Evolutionary conservation across 495 filamentous ascomycete genomes (phyloP).

Genomic region (Penicillium herquei): DNA sequence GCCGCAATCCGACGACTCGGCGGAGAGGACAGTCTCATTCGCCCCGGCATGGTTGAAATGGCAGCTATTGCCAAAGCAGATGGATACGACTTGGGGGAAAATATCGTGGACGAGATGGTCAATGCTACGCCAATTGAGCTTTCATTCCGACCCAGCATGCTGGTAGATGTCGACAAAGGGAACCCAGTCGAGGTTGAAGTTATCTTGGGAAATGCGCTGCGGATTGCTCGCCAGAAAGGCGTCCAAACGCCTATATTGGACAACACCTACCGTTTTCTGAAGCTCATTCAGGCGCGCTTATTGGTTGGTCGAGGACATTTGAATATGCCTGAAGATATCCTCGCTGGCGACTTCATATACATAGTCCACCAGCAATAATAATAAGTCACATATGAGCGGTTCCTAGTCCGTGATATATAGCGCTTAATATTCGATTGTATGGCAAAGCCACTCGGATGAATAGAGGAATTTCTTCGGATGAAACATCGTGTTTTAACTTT

Average conservation of each 20-base stretch:
- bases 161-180: slow-evolving; percentile 15
- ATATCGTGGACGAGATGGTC: slow-evolving; percentile 12
- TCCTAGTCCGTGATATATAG: no score
- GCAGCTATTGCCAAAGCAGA: slow-evolving; percentile 9
- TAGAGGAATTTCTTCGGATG: no score
- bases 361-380: no score
- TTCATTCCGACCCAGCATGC: slow-evolving; percentile 17
- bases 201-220: slow-evolving; percentile 18
- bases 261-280: slow-evolving; percentile 13
- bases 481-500: no score
- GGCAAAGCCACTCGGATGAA: no score
- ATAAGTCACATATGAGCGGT: no score
- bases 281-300: slow-evolving; percentile 11
- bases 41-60: slow-evolving; percentile 23
- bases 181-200: slow-evolving; percentile 19
- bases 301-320: slow-evolving; percentile 14
- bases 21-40: slow-evolving; percentile 10
- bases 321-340: neutral
- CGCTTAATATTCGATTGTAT: no score
- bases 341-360: slow-evolving; percentile 3
- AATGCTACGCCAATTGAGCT: slow-evolving; percentile 10
- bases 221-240: slow-evolving; percentile 7
- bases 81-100: slow-evolving; percentile 11
- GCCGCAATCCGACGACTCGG: slow-evolving; percentile 8
- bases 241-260: slow-evolving; percentile 10